A percentile compares a stretch with the other conserved stretches of the same genome.
Evolutionary conservation across 1,139 yeast species (phyloP).

Genomic region (Oligophagozyma castellii): DNA sequence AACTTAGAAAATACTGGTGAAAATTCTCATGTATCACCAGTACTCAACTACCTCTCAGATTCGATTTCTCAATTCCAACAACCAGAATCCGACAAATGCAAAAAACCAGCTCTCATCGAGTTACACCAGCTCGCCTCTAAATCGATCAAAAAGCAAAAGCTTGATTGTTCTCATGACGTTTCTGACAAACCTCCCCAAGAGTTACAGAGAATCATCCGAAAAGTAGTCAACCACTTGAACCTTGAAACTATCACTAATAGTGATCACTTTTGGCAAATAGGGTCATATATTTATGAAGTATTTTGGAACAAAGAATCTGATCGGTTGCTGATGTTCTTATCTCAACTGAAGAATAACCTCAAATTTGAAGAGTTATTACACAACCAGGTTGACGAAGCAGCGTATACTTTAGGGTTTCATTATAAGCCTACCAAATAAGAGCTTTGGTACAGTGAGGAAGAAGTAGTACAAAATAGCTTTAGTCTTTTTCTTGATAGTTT

Average conservation of each 20-base stretch:
- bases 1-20: not conserved
- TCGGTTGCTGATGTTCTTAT: constrained; percentile 13
- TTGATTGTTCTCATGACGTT: constrained; percentile 1
- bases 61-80: constrained; percentile 1
- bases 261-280: constrained; percentile 18
- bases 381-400: constrained; percentile 19
- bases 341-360: constrained; percentile 12
- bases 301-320: constrained; percentile 21
- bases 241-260: constrained; percentile 23
- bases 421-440: not conserved
- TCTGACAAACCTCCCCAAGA: constrained; percentile 6
- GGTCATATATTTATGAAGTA: constrained; percentile 22
- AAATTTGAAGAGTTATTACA: constrained; percentile 14
- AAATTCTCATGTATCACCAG: not conserved
- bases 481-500: no score
- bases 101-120: no score
- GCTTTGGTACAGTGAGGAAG: no score
- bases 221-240: constrained; percentile 19
- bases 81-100: not conserved
- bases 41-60: not conserved
- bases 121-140: no score
- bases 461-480: no score
- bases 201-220: constrained; percentile 17
- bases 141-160: no score
- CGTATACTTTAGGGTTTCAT: constrained; percentile 21